Evolutionary conservation across 2,329 filamentous ascomycete genomes (phyloP).

Genomic region (Aspergillus arachidicola): DNA sequence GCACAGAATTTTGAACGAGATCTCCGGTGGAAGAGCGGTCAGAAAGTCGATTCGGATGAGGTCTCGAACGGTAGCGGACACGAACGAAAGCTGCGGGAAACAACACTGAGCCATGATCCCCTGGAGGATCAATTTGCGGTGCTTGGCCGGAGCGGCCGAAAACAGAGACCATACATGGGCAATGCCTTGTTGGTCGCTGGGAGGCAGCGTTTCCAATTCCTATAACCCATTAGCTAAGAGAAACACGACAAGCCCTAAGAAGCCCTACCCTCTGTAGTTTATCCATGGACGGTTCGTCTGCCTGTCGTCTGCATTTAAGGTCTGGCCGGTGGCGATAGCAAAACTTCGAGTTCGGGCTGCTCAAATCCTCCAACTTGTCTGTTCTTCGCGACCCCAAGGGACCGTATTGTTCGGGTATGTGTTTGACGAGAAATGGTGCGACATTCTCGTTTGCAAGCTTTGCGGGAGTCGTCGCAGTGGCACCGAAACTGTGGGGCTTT

Average conservation of each 20-base stretch:
- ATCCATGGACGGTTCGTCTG: constrained; percentile 95
- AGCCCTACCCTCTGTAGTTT: constrained; percentile 78
- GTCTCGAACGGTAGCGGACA: constrained; percentile 87
- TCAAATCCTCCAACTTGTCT: constrained; percentile 46
- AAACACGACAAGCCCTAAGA: background rate
- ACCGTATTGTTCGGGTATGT: constrained; percentile 87
- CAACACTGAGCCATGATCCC: constrained; percentile 96
- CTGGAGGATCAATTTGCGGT: constrained; percentile 93
- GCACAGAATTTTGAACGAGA: constrained; percentile 90
- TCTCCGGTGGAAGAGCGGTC: constrained; percentile 80
- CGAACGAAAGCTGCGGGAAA: constrained; percentile 92
- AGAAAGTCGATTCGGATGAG: constrained; percentile 98
- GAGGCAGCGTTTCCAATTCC: constrained; percentile 80
- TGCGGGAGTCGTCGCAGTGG: constrained; percentile 47
- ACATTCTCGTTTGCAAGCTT: constrained; percentile 77
- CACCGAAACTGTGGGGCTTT: constrained; percentile 30
- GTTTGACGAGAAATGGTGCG: constrained; percentile 84
- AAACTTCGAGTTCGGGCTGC: constrained; percentile 73
- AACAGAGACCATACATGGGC: constrained; percentile 98
- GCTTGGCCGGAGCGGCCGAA: constrained; percentile 89
- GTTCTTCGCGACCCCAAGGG: constrained; percentile 59
- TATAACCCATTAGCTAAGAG: constrained; percentile 37
- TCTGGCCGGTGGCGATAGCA: constrained; percentile 96
- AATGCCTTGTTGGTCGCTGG: constrained; percentile 89
- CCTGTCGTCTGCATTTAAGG: constrained; percentile 87